Conservation (phyloP, 306 rosid species). For the Lablab purpureus region DNA sequence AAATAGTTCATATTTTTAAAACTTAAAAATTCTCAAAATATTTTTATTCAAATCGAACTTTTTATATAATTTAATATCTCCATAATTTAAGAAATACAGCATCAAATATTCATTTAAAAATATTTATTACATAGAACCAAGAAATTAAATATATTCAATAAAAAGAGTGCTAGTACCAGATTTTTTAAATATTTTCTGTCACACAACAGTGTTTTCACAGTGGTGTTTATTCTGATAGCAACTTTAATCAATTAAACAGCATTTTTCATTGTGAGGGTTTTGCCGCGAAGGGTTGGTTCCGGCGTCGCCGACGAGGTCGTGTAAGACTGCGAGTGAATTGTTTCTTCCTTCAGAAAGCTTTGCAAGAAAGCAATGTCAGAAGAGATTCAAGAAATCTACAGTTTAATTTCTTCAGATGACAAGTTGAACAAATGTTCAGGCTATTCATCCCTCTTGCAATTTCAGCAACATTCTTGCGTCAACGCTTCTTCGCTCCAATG, state of each 20-base stretch:
- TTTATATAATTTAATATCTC: too few relatives aligned
- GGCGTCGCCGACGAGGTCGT: not conserved
- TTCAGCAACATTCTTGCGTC: constrained; percentile 65
- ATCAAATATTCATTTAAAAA: too few relatives aligned
- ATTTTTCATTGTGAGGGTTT: not conserved
- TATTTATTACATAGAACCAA: too few relatives aligned
- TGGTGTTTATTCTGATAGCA: too few relatives aligned
- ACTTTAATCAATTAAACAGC: not conserved
- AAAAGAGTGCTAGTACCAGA: too few relatives aligned
- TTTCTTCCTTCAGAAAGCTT: constrained; percentile 15
- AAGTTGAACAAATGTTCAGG: constrained; percentile 59
- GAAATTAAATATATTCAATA: too few relatives aligned
- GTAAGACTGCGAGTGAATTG: constrained; percentile 4
- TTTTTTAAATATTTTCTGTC: too few relatives aligned
- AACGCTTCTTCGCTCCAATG: constrained; percentile 54
- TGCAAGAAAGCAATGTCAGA: constrained; percentile 56
- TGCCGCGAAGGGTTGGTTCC: constrained; percentile 9
- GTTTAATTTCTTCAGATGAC: constrained; percentile 53
- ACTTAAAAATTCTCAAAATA: too few relatives aligned
- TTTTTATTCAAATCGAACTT: too few relatives aligned
- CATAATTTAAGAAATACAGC: too few relatives aligned
- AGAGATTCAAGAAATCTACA: constrained; percentile 57
- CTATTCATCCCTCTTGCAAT: constrained; percentile 68
- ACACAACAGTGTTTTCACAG: too few relatives aligned
- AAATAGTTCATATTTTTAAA: too few relatives aligned